phyloP scores from a whole-genome alignment of 202 grass and related monocot species.

The Eragrostis tef region DNA sequence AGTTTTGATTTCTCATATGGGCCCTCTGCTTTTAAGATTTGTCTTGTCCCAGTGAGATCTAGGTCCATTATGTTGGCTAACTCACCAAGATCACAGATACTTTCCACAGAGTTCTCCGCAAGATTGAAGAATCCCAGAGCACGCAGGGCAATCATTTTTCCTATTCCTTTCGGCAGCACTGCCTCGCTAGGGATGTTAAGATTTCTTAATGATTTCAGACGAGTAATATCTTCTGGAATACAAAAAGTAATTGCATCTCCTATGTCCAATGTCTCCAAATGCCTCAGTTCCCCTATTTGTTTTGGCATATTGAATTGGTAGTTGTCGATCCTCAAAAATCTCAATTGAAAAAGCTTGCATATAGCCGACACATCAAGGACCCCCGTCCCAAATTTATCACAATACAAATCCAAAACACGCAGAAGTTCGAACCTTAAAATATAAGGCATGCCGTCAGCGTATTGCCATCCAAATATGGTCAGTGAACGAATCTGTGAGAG shows the following conservation, averaged over 20 bases:
- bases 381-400: neutral
- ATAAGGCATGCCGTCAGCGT: neutral
- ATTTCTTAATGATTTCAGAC: conserved; percentile 1
- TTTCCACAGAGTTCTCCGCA: neutral
- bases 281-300: neutral
- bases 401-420: conserved; percentile 18
- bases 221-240: conserved; percentile 16
- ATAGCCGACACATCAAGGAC: conserved; percentile 9
- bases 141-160: neutral
- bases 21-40: neutral
- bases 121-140: conserved; percentile 15
- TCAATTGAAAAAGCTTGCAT: conserved; percentile 27
- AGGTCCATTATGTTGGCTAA: conserved; percentile 15
- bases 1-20: neutral
- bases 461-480: neutral
- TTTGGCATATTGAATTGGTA: neutral
- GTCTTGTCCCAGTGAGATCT: neutral
- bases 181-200: neutral
- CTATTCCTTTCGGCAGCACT: conserved; percentile 17
- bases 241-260: neutral
- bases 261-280: conserved; percentile 27
- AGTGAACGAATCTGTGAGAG: conserved; percentile 37
- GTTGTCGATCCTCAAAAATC: conserved; percentile 24
- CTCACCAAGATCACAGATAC: neutral
- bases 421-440: conserved; percentile 21